Evolutionary conservation across 495 filamentous ascomycete species (phyloP).

Genomic region (Echria macrotheca): DNA sequence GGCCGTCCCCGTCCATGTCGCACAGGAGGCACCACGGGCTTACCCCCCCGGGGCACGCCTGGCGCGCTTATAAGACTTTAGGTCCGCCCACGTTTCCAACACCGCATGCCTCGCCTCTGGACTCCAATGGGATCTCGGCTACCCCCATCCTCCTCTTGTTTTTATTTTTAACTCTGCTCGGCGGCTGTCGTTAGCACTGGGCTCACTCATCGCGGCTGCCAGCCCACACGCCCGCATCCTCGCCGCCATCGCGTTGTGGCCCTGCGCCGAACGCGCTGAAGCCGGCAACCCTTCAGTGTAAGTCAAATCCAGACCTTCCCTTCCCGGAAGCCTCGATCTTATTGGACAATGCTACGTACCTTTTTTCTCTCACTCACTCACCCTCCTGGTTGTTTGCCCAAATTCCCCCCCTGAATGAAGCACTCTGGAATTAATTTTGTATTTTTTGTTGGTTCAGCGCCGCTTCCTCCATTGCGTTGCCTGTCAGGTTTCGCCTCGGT

Average conservation of each 20-base stretch:
- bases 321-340: neutral
- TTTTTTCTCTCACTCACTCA: neutral
- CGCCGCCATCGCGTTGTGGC: neutral
- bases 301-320: conserved; percentile 7
- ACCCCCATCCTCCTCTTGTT: conserved; percentile 8
- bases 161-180: neutral
- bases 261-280: no score
- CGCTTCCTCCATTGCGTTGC: conserved; percentile 4
- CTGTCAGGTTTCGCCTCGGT: neutral
- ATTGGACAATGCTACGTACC: conserved; percentile 13
- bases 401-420: neutral
- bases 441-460: conserved; percentile 7
- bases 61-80: conserved; percentile 15
- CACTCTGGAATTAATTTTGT: no score
- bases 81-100: conserved; percentile 9
- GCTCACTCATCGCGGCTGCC: no score
- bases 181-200: no score
- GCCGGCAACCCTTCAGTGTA: conserved; percentile 1
- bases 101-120: neutral
- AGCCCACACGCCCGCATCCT: neutral
- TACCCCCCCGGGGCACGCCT: neutral
- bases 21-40: conserved; percentile 5
- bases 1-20: conserved; percentile 8
- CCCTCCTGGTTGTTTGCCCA: neutral
- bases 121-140: conserved; percentile 6